Conservation (phyloP, 306 rosid genomes). For the Ormosia emarginata region DNA sequence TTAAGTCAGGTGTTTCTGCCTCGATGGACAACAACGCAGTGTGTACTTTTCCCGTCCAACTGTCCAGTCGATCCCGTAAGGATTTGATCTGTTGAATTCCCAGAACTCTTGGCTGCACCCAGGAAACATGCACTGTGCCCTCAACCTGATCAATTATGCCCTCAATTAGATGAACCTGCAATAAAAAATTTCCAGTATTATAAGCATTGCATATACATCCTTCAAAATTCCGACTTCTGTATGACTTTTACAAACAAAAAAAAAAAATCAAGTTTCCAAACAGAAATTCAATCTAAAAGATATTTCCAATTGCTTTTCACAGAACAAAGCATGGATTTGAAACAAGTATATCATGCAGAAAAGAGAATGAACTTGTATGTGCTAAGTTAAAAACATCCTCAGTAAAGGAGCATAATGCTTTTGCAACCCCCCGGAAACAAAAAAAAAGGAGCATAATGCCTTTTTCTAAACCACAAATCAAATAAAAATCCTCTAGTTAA, state of each 20-base stretch:
- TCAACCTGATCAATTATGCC: conserved; percentile 97
- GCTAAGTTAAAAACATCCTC: not conserved
- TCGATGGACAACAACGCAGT: conserved; percentile 81
- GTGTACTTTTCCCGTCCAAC: conserved; percentile 85
- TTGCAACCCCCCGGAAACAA: not conserved
- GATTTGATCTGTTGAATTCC: conserved; percentile 91
- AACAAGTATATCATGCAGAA: not conserved
- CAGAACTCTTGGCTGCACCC: conserved; percentile 98
- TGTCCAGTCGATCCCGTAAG: conserved; percentile 76
- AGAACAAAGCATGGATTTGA: not conserved
- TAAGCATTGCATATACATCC: not conserved
- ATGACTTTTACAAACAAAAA: not conserved
- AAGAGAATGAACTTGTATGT: not conserved
- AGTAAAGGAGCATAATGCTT: not conserved
- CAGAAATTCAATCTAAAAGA: not conserved
- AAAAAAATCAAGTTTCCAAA: not conserved
- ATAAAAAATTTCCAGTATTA: not conserved
- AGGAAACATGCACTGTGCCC: conserved; percentile 89
- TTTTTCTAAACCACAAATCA: not conserved
- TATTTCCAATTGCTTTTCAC: not conserved
- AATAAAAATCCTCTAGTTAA: not conserved
- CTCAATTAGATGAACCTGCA: conserved; percentile 97
- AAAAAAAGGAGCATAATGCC: not conserved
- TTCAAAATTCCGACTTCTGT: not conserved
- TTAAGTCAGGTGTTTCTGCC: conserved; percentile 97